Conservation (phyloP, 164 flowering plant species). For the Liriodendron chinense region DNA sequence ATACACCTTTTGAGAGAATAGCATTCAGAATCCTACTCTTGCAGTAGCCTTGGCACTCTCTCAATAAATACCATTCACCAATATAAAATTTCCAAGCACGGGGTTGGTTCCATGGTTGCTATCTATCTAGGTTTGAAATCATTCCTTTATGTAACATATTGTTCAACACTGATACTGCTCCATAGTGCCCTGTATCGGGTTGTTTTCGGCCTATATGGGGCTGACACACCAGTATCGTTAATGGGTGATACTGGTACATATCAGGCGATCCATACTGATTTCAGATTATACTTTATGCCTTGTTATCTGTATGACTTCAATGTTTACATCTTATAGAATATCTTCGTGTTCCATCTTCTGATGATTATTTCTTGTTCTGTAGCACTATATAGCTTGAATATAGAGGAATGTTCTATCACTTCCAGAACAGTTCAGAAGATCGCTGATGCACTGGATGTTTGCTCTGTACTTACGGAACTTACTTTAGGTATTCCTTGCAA, state of each 20-base stretch:
- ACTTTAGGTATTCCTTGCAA: constrained; percentile 50
- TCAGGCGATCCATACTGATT: background rate
- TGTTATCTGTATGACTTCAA: background rate
- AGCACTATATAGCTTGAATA: constrained; percentile 81
- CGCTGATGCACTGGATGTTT: constrained; percentile 66
- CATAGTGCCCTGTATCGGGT: no score
- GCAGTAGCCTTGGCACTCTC: no score
- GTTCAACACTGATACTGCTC: no score
- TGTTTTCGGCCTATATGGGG: no score
- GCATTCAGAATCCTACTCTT: no score
- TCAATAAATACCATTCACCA: background rate
- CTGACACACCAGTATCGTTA: no score
- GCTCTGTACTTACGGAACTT: constrained; percentile 66
- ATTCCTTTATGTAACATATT: no score
- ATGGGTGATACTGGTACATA: no score
- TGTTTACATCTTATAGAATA: background rate
- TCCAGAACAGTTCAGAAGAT: constrained; percentile 88
- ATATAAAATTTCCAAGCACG: background rate
- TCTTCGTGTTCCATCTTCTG: constrained; percentile 6
- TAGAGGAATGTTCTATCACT: constrained; percentile 83
- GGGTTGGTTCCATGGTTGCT: no score
- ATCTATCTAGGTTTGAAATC: no score
- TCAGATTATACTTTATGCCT: background rate
- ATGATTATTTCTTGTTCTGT: constrained; percentile 16
- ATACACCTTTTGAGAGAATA: no score